phyloP scores from a whole-genome alignment of 768 basidiomycete species.

The Boletus rubropictus region DNA sequence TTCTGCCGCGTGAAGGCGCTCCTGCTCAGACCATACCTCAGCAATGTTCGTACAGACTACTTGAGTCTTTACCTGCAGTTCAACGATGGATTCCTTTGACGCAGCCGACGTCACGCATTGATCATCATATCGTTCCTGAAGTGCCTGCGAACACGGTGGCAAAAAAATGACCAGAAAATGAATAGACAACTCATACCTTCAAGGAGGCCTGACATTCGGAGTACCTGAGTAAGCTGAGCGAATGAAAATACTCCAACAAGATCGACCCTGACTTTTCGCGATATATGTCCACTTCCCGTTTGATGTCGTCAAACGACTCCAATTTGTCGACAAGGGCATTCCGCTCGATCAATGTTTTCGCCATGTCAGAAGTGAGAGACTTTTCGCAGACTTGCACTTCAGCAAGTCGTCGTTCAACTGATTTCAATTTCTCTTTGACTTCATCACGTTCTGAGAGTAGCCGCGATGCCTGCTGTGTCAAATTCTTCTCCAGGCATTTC shows the following conservation, averaged over 20 bases:
- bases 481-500: constrained; percentile 19
- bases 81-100: constrained; percentile 49
- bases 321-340: constrained; percentile 20
- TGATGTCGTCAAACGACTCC: constrained; percentile 13
- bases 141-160: constrained; percentile 27
- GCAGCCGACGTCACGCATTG: constrained; percentile 48
- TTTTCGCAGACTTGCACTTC: constrained; percentile 18
- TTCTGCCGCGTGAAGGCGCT: constrained; percentile 20
- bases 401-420: constrained; percentile 12
- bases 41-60: background rate
- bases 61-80: constrained; percentile 38
- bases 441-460: constrained; percentile 26
- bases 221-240: constrained; percentile 12
- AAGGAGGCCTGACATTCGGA: constrained; percentile 17
- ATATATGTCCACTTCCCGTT: constrained; percentile 15
- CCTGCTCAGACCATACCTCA: constrained; percentile 10
- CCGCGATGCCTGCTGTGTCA: constrained; percentile 22
- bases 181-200: constrained; percentile 17
- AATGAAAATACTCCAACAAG: background rate
- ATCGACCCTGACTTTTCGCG: constrained; percentile 24
- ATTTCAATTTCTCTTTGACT: constrained; percentile 11
- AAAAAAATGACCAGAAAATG: background rate
- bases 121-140: constrained; percentile 58
- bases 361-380: constrained; percentile 12
- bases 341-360: constrained; percentile 16